Conservation (phyloP, 768 basidiomycete species). For the Stropharia rugosoannulata region DNA sequence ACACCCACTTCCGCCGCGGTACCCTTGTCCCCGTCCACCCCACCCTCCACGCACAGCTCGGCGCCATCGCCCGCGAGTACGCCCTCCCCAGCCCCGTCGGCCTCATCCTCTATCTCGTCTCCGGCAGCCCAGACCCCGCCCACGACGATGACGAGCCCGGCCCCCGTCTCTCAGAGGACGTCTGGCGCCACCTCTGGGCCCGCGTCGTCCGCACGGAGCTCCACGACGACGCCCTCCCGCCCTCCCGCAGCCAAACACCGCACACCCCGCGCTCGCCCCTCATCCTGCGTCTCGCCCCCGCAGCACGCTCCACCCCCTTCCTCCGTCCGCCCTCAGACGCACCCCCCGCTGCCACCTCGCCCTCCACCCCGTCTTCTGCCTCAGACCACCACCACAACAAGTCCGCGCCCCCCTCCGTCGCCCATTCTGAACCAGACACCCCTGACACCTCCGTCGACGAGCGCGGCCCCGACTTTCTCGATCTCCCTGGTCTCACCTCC, state of each 20-base stretch:
- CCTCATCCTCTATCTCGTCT: constrained; percentile 78
- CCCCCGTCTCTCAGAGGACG: constrained; percentile 81
- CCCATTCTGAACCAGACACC: constrained; percentile 46
- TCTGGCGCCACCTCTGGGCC: constrained; percentile 87
- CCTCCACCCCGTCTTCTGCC: constrained; percentile 52
- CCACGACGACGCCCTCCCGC: constrained; percentile 37
- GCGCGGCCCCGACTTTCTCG: constrained; percentile 45
- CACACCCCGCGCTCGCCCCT: constrained; percentile 35
- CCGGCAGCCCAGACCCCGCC: constrained; percentile 22
- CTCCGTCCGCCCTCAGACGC: constrained; percentile 29
- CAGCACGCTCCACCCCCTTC: constrained; percentile 40
- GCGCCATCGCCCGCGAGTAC: constrained; percentile 91
- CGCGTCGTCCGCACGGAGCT: constrained; percentile 66
- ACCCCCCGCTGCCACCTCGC: constrained; percentile 48
- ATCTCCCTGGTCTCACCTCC: constrained; percentile 66
- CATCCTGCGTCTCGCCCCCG: constrained; percentile 40
- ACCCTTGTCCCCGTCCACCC: constrained; percentile 85
- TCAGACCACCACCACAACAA: constrained; percentile 49
- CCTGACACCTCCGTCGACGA: constrained; percentile 50
- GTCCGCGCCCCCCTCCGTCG: constrained; percentile 43
- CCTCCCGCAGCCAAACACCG: constrained; percentile 32
- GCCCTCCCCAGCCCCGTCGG: constrained; percentile 86
- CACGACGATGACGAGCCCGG: constrained; percentile 51
- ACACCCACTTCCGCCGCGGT: constrained; percentile 78
- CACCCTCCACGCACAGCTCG: constrained; percentile 78